Evolutionary conservation across 2,329 filamentous ascomycete species (phyloP).

Genomic region (Ceratocystis cubensis): DNA sequence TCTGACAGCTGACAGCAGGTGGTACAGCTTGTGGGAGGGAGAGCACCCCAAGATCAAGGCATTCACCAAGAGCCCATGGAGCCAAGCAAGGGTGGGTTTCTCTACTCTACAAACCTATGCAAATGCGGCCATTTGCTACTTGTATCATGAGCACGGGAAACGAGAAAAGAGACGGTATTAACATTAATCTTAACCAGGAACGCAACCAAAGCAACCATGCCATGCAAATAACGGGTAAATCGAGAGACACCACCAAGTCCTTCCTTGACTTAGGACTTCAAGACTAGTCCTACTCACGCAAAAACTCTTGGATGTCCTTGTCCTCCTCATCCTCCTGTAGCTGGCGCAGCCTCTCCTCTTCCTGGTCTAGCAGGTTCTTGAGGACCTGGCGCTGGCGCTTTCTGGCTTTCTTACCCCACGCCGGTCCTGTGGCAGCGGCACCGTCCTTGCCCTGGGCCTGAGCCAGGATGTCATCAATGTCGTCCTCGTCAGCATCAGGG

Average conservation of each 20-base stretch:
- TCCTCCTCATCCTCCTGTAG: constrained; percentile 52
- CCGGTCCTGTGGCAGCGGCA: constrained; percentile 12
- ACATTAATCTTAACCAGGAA: neutral
- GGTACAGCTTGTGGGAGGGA: neutral
- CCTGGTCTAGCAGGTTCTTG: constrained; percentile 50
- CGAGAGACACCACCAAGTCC: neutral
- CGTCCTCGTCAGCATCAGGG: constrained; percentile 41
- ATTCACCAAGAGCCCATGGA: neutral
- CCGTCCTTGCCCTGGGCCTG: constrained; percentile 9
- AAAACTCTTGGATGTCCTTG: constrained; percentile 61
- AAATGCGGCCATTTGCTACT: neutral
- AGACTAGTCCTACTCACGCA: constrained; percentile 30
- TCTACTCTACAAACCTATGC: neutral
- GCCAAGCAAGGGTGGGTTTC: too few relatives aligned
- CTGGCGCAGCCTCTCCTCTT: constrained; percentile 46
- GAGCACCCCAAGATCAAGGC: neutral
- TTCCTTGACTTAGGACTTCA: neutral
- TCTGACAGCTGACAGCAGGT: neutral
- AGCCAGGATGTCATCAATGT: constrained; percentile 22
- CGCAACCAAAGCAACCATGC: neutral
- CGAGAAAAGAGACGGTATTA: neutral
- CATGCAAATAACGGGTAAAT: constrained; percentile 1
- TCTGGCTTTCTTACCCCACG: constrained; percentile 23
- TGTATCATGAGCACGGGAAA: neutral
- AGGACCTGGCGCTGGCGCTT: constrained; percentile 35